phyloP scores from a whole-genome alignment of 2,329 filamentous ascomycete species.

The Stagonosporopsis cucurbitacearum region DNA sequence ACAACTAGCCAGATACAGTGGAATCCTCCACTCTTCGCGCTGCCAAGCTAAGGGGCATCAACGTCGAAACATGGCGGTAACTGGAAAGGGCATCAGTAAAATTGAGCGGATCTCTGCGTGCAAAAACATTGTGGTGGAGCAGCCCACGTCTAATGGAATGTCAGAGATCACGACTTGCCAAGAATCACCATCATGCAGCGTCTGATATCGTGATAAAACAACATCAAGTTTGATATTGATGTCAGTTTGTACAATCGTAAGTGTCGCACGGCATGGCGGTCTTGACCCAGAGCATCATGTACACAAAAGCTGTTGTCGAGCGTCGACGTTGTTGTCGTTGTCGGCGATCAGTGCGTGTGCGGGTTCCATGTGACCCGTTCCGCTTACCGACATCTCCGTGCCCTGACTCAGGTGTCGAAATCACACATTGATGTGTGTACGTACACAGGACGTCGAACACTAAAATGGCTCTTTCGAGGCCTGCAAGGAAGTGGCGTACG shows the following conservation, averaged over 20 bases:
- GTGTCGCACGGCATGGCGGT: neutral
- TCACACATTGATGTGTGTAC: neutral
- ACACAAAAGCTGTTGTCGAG: neutral
- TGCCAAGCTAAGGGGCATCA: conserved; percentile 18
- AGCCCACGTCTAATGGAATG: neutral
- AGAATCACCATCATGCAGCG: neutral
- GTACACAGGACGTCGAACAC: neutral
- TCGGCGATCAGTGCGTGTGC: neutral
- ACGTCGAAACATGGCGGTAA: conserved; percentile 25
- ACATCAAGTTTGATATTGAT: neutral
- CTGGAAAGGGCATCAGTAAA: conserved; percentile 8
- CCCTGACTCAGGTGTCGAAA: conserved; percentile 7
- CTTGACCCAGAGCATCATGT: neutral
- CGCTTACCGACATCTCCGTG: neutral
- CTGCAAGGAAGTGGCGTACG: neutral
- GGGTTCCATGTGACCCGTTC: neutral
- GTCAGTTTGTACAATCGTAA: neutral
- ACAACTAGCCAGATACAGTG: conserved; percentile 19
- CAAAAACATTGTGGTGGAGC: conserved; percentile 7
- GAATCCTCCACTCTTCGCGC: conserved; percentile 21
- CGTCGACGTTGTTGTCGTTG: neutral
- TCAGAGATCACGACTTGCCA: neutral
- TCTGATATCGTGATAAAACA: neutral
- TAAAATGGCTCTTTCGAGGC: neutral
- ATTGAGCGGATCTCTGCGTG: conserved; percentile 13